A percentile compares a stretch with the other conserved stretches of the same genome.
Evolutionary conservation across 352 stramenopile species (phyloP).

Genomic region (Saprolegnia parasitica): DNA sequence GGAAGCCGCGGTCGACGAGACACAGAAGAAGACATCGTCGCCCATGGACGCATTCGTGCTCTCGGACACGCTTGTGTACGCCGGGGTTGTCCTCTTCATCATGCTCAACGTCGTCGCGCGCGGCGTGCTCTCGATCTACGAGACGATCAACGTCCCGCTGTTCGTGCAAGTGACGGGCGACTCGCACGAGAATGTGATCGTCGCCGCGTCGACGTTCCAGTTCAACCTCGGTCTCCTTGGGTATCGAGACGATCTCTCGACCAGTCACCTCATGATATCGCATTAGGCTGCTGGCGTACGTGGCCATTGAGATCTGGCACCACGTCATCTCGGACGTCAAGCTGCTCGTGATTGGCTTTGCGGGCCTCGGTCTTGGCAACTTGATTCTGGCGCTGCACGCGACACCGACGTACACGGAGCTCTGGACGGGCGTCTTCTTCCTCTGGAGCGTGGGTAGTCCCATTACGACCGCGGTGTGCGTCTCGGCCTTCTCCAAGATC

Average conservation of each 20-base stretch:
- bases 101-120: constrained; percentile 16
- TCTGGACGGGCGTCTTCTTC: constrained; percentile 32
- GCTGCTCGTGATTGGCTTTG: constrained; percentile 64
- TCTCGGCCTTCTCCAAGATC: constrained; percentile 55
- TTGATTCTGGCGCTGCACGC: constrained; percentile 42
- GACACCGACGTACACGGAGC: constrained; percentile 5
- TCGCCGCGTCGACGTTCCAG: constrained; percentile 74
- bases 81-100: constrained; percentile 20
- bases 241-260: not conserved
- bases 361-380: constrained; percentile 55
- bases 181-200: constrained; percentile 45
- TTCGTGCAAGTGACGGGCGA: constrained; percentile 12
- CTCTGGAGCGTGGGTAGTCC: constrained; percentile 63
- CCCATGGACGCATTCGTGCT: constrained; percentile 32
- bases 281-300: constrained; percentile 56
- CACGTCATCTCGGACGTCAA: constrained; percentile 57
- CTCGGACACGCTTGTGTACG: constrained; percentile 11
- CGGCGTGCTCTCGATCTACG: constrained; percentile 25
- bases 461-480: constrained; percentile 47
- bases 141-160: constrained; percentile 28
- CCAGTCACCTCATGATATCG: constrained; percentile 1
- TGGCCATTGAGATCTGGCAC: constrained; percentile 73
- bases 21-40: not conserved
- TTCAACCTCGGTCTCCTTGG: constrained; percentile 69
- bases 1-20: not conserved